Base-by-base conservation (phyloP, 768 basidiomycete genomes). In the Boletus speciosus region DNA sequence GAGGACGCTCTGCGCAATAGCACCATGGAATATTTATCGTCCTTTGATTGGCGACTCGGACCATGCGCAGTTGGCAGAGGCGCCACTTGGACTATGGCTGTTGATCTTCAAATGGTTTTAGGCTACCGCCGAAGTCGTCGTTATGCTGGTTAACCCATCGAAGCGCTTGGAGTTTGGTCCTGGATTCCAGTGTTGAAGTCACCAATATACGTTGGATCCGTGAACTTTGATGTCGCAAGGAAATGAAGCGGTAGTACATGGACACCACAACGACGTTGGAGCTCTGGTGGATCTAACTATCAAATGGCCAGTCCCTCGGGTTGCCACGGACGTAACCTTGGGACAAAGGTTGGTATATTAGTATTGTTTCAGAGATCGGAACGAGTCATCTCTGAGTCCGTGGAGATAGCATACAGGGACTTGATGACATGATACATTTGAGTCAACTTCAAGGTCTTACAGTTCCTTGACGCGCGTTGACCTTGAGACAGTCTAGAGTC, bases 231-330 rank as follows among this genome's bases (percentile, higher is more conserved):
- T 8, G 71, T 63, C 1, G 81, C 66, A 27, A 85, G 76, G 81
- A 78, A 48, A 77, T 76, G 23, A 87, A 76, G 16, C 81, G 80
- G 65, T 86, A 86, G 65, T 87, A 84, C 7, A 85, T 78, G 0
- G 85, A 83, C 9, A 85, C 84, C 49, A 85, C 73, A 39, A 86
- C 77, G 23, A 86, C 78, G 51, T 82, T 78, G 3, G 83, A 83
- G 27, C 74, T 79, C 60, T 85, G 84, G 41, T 84, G 71, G 49
- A 87, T 70, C 84, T 83, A 86, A 59, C 76, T 71, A 59, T 85
- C 78, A 62, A 85, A 86, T 2, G 85, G 83, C 82, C 81, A 87
- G 64, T 80, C 83, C 1, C 71, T 73, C 1, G 83, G 84, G 62
- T 85, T 86, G 5, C 85, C 83, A 58, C 64, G 81, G 21, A 78